Conservation (phyloP, 2,329 filamentous ascomycete species). For the Trichoderma oligosporum region DNA sequence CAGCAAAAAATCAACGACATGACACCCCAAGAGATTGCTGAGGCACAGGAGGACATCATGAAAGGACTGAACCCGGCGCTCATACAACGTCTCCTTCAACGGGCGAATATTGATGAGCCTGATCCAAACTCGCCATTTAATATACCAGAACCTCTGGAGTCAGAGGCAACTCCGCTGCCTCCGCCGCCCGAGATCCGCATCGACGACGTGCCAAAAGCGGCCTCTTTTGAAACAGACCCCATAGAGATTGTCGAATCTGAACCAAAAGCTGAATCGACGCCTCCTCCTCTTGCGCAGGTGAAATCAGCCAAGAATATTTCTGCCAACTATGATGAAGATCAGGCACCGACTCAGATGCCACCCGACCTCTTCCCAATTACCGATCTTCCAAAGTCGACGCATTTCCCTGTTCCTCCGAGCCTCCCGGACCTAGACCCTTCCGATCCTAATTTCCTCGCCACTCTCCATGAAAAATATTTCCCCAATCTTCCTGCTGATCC, state of each 20-base stretch:
- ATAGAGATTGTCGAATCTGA: neutral
- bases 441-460: constrained; percentile 76
- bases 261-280: constrained; percentile 4
- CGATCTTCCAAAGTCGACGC: constrained; percentile 44
- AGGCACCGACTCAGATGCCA: constrained; percentile 40
- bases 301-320: constrained; percentile 28
- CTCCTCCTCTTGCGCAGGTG: neutral
- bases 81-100: constrained; percentile 70
- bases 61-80: constrained; percentile 70
- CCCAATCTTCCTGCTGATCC: constrained; percentile 82
- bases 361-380: constrained; percentile 43
- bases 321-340: constrained; percentile 40
- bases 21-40: constrained; percentile 76
- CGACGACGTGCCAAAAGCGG: constrained; percentile 30
- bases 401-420: constrained; percentile 56
- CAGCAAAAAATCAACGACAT: constrained; percentile 68
- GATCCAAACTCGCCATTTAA: constrained; percentile 45
- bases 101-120: constrained; percentile 69
- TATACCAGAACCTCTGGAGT: constrained; percentile 23
- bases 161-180: neutral
- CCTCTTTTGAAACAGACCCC: constrained; percentile 21
- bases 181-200: constrained; percentile 34
- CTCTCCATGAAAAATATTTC: constrained; percentile 91
- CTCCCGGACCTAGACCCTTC: constrained; percentile 75
- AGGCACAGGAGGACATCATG: constrained; percentile 77